Evolutionary conservation across 2,329 filamentous ascomycete species (phyloP).

Genomic region (Alternaria sp.): DNA sequence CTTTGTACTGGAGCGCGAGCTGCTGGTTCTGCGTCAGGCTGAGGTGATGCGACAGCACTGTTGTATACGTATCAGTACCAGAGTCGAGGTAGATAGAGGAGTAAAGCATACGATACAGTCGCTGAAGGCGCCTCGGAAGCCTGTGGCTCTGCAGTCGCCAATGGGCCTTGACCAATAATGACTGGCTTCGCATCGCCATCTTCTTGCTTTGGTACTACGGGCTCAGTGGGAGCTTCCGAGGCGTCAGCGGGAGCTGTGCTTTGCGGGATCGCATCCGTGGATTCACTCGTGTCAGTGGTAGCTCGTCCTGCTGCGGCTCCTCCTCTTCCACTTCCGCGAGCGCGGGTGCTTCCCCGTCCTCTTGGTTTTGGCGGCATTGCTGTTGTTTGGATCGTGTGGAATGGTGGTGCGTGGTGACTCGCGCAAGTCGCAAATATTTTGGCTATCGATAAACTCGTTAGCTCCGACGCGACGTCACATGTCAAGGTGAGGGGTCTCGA

Average conservation of each 20-base stretch:
- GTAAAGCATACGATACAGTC: slow-evolving; percentile 22
- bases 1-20: slow-evolving; percentile 37
- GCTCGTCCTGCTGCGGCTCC: slow-evolving; percentile 25
- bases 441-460: slow-evolving; percentile 39
- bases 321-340: slow-evolving; percentile 33
- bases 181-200: slow-evolving; percentile 27
- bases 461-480: slow-evolving; percentile 20
- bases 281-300: slow-evolving; percentile 22
- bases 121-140: slow-evolving; percentile 14
- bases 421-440: slow-evolving; percentile 27
- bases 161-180: slow-evolving; percentile 17
- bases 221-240: slow-evolving; percentile 14
- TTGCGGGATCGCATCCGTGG: slow-evolving; percentile 26
- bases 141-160: slow-evolving; percentile 26
- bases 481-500: slow-evolving; percentile 7
- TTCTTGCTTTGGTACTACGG: slow-evolving; percentile 34
- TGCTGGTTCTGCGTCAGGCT: slow-evolving; percentile 28
- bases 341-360: slow-evolving; percentile 34
- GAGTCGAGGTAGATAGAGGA: not conserved
- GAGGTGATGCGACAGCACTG: slow-evolving; percentile 29
- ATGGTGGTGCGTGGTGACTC: slow-evolving; percentile 17
- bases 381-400: slow-evolving; percentile 4
- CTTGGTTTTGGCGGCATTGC: slow-evolving; percentile 47
- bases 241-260: slow-evolving; percentile 21
- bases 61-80: slow-evolving; percentile 6